Evolutionary conservation across 2,329 filamentous ascomycete species (phyloP).

Genomic region (Exophiala spinifera): DNA sequence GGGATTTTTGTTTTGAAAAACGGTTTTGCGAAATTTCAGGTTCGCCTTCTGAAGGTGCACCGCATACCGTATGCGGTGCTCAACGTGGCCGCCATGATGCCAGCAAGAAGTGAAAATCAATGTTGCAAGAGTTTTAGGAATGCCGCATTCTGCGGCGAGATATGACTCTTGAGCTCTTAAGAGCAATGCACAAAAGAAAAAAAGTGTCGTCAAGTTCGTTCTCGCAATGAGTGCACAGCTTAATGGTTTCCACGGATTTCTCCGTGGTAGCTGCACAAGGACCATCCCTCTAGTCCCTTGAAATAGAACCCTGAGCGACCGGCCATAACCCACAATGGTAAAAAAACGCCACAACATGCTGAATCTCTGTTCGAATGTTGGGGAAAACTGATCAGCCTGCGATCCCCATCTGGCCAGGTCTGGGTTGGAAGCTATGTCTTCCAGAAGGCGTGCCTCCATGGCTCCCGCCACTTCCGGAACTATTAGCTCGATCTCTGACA

Average conservation of each 20-base stretch:
- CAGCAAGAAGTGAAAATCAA: neutral
- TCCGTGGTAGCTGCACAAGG: neutral
- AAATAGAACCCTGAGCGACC: neutral
- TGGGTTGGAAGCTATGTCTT: slow-evolving; percentile 28
- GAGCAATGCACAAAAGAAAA: slow-evolving; percentile 7
- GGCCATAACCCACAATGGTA: slow-evolving; percentile 2
- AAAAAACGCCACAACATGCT: slow-evolving; percentile 9
- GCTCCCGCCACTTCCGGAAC: slow-evolving; percentile 25
- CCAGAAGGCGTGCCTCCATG: slow-evolving; percentile 17
- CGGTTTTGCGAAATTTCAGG: neutral
- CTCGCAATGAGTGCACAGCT: neutral
- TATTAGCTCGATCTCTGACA: slow-evolving; percentile 25
- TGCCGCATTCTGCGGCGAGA: neutral
- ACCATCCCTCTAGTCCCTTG: neutral
- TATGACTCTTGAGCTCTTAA: neutral
- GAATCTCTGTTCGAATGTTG: neutral
- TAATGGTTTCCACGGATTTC: neutral
- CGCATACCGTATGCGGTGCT: neutral
- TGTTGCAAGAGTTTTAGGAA: slow-evolving; percentile 2
- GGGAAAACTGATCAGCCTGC: slow-evolving; percentile 14
- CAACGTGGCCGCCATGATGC: neutral
- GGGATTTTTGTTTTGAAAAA: neutral
- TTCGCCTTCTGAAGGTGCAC: neutral
- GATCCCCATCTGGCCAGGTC: slow-evolving; percentile 26
- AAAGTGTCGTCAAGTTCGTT: slow-evolving; percentile 14